A percentile compares a stretch with the other conserved stretches of the same genome.
These are phyloP conservation scores for Oemleria cerasiformis DNA, from an alignment of 306 rosid genomes.

Conservation along the genomic window DNA sequence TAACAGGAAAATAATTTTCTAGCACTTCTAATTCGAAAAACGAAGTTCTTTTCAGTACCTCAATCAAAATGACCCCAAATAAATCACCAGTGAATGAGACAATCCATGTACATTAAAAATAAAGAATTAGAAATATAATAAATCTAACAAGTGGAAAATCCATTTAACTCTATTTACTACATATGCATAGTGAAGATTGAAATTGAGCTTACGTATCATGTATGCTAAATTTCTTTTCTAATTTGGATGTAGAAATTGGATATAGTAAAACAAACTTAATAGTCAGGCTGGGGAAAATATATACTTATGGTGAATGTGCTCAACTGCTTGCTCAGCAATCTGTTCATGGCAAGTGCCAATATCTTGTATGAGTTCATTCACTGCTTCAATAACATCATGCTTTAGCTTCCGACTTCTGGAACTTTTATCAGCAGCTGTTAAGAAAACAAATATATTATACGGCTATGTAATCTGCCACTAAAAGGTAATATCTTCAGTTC, in stretches of 20 bases:
- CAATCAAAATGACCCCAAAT: background rate
- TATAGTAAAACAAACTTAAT: constrained; percentile 18
- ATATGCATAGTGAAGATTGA: background rate
- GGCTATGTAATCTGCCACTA: background rate
- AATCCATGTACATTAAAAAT: background rate
- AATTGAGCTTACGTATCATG: background rate
- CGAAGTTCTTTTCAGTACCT: background rate
- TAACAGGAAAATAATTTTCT: background rate
- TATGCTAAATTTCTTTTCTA: background rate
- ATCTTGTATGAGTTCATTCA: constrained; percentile 94
- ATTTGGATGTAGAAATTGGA: constrained; percentile 1
- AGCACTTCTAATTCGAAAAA: background rate
- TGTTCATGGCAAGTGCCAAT: constrained; percentile 81
- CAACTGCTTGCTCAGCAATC: constrained; percentile 99
- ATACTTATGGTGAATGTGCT: constrained; percentile 98
- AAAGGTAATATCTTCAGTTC: background rate
- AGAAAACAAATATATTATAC: constrained; percentile 9
- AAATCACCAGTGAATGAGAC: background rate
- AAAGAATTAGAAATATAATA: background rate
- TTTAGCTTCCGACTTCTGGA: constrained; percentile 76
- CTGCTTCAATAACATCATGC: constrained; percentile 98
- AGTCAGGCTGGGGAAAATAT: constrained; percentile 20
- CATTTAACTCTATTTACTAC: background rate
- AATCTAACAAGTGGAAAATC: background rate
- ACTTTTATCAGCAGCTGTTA: constrained; percentile 84